Conservation (phyloP, 768 basidiomycete genomes). For the Pluteus cervinus region DNA sequence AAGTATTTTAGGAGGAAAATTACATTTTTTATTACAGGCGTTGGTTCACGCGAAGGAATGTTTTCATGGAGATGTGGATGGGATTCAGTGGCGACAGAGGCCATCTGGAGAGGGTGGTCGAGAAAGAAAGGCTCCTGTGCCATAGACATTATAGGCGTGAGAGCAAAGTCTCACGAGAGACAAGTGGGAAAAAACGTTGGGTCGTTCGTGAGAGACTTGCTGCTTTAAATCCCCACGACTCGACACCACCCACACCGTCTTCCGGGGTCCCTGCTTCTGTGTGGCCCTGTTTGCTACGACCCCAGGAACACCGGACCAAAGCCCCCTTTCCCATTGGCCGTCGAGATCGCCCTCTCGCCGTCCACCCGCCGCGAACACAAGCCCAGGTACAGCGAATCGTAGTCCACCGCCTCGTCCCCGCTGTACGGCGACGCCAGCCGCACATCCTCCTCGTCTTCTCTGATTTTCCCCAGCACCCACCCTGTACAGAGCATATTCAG, state of each 20-base stretch:
- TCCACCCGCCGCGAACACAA: conserved; percentile 25
- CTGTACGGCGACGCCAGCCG: conserved; percentile 28
- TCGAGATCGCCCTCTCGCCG: conserved; percentile 1
- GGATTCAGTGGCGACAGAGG: conserved; percentile 17
- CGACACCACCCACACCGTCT: conserved; percentile 7
- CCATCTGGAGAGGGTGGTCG: conserved; percentile 39
- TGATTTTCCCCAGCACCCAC: not conserved
- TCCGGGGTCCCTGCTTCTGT: conserved; percentile 6
- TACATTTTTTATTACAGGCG: conserved; percentile 13
- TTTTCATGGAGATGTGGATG: conserved; percentile 10
- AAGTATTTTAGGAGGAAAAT: conserved; percentile 26
- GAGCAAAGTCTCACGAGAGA: conserved; percentile 37
- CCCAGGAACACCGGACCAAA: conserved; percentile 9
- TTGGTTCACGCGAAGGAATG: conserved; percentile 13
- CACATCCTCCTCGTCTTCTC: conserved; percentile 9
- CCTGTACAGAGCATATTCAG: conserved; percentile 10
- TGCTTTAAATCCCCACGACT: conserved; percentile 17
- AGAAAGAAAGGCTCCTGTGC: conserved; percentile 41
- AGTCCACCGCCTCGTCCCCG: conserved; percentile 28
- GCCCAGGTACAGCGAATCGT: conserved; percentile 28
- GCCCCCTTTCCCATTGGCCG: conserved; percentile 1
- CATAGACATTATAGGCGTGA: conserved; percentile 41
- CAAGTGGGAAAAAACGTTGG: conserved; percentile 26
- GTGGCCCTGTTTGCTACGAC: too few species aligned
- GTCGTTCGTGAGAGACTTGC: conserved; percentile 11